phyloP scores from a whole-genome alignment of 2,329 filamentous ascomycete species.

The Cercospora sp. region DNA sequence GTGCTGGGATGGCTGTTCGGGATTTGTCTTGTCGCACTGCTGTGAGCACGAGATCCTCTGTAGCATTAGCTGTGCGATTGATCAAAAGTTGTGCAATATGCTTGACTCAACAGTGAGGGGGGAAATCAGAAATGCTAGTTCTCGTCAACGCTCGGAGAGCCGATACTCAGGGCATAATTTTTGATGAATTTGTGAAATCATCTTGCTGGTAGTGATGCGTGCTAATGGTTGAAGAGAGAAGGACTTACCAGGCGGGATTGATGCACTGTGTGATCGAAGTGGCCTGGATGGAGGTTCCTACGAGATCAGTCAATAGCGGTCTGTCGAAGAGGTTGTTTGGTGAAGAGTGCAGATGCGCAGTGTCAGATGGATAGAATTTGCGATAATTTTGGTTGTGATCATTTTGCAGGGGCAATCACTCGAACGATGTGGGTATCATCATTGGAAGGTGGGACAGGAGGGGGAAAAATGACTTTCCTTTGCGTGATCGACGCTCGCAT shows the following conservation, averaged over 20 bases:
- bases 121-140: background rate
- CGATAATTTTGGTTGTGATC: background rate
- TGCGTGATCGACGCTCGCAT: background rate
- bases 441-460: background rate
- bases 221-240: background rate
- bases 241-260: background rate
- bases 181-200: background rate
- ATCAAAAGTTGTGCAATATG: background rate
- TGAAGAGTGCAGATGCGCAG: background rate
- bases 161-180: background rate
- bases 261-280: background rate
- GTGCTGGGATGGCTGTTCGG: background rate
- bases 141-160: background rate
- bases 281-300: background rate
- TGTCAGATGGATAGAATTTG: background rate
- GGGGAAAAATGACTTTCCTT: background rate
- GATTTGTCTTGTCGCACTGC: background rate
- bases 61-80: background rate
- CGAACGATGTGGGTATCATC: background rate
- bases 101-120: background rate
- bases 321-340: background rate
- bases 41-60: background rate
- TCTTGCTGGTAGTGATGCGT: background rate
- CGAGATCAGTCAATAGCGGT: background rate
- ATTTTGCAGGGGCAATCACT: background rate